A percentile compares a stretch with the other conserved stretches of the same genome.
phyloP scores from a whole-genome alignment of 352 stramenopile genomes.

The Phytophthora cryptogea region DNA sequence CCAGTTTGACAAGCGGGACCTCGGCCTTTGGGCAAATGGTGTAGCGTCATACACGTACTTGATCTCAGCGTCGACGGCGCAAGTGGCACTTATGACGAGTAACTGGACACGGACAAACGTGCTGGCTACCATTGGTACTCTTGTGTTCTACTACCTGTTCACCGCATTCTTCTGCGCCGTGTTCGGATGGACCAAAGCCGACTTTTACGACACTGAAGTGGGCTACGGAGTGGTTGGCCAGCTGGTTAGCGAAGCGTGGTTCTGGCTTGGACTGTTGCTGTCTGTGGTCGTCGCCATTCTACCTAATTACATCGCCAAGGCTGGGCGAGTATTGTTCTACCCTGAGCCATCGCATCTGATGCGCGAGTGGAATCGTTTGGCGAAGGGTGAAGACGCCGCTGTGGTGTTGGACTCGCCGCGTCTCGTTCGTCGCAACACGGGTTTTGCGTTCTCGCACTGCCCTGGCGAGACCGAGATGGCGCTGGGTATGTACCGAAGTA shows the following conservation, averaged over 20 bases:
- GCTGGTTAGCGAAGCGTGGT: conserved; percentile 75
- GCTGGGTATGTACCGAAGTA: conserved; percentile 44
- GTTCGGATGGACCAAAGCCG: conserved; percentile 72
- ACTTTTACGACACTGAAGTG: conserved; percentile 84
- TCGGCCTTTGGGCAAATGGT: conserved; percentile 81
- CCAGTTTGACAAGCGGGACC: conserved; percentile 66
- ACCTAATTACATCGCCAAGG: conserved; percentile 89
- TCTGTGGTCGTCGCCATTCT: conserved; percentile 63
- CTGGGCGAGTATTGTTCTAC: conserved; percentile 86
- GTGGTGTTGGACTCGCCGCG: conserved; percentile 67
- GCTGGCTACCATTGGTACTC: conserved; percentile 73
- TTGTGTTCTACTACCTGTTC: conserved; percentile 89
- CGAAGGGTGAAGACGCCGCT: conserved; percentile 71
- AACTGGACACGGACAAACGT: conserved; percentile 86
- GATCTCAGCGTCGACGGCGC: conserved; percentile 84
- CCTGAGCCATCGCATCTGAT: conserved; percentile 89
- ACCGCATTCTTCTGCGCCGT: conserved; percentile 83
- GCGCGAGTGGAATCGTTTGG: conserved; percentile 89
- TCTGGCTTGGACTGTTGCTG: conserved; percentile 80
- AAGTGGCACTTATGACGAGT: conserved; percentile 89
- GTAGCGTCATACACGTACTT: conserved; percentile 87
- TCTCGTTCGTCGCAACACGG: conserved; percentile 83
- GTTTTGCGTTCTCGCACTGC: conserved; percentile 87
- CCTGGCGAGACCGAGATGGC: conserved; percentile 81
- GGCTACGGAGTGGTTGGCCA: conserved; percentile 68